Evolutionary conservation across 2,329 filamentous ascomycete species (phyloP).

Genomic region (Stenocarpella maydis): DNA sequence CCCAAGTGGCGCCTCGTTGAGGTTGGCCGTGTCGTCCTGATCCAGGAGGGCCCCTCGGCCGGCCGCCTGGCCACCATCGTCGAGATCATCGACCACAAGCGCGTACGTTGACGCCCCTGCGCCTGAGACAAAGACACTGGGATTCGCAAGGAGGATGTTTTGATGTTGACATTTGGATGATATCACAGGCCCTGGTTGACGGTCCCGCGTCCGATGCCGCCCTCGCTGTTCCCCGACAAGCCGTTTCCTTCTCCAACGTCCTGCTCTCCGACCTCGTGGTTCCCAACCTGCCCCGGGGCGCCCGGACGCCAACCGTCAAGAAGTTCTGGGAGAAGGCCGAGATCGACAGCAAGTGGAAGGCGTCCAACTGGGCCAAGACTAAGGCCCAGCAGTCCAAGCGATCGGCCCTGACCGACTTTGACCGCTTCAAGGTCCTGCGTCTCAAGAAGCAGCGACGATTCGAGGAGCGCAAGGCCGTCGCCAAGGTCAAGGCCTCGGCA

Average conservation of each 20-base stretch:
- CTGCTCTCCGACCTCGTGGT: conserved; percentile 92
- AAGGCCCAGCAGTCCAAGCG: conserved; percentile 84
- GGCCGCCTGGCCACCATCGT: conserved; percentile 93
- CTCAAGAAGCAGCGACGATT: conserved; percentile 99
- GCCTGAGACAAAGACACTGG: conserved; percentile 28
- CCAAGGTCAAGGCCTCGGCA: conserved; percentile 87
- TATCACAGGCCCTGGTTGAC: conserved; percentile 87
- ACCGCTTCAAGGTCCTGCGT: conserved; percentile 99
- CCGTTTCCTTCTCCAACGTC: conserved; percentile 80
- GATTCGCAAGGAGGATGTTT: conserved; percentile 25
- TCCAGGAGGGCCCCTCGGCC: conserved; percentile 81
- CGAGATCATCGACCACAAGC: conserved; percentile 99
- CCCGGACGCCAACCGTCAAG: conserved; percentile 83
- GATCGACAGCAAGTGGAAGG: conserved; percentile 92
- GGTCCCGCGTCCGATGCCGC: conserved; percentile 85
- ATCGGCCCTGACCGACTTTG: conserved; percentile 94
- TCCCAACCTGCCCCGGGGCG: conserved; percentile 82
- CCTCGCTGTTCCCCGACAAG: conserved; percentile 85
- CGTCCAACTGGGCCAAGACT: conserved; percentile 95
- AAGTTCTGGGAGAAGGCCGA: conserved; percentile 89
- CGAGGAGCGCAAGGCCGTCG: conserved; percentile 95
- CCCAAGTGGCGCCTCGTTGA: conserved; percentile 95
- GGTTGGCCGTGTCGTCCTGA: conserved; percentile 95
- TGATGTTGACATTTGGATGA: conserved; percentile 42
- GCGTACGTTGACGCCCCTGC: conserved; percentile 73